Evolutionary conservation across 768 basidiomycete species (phyloP).

Genomic region (Cystobasidium onofrii): DNA sequence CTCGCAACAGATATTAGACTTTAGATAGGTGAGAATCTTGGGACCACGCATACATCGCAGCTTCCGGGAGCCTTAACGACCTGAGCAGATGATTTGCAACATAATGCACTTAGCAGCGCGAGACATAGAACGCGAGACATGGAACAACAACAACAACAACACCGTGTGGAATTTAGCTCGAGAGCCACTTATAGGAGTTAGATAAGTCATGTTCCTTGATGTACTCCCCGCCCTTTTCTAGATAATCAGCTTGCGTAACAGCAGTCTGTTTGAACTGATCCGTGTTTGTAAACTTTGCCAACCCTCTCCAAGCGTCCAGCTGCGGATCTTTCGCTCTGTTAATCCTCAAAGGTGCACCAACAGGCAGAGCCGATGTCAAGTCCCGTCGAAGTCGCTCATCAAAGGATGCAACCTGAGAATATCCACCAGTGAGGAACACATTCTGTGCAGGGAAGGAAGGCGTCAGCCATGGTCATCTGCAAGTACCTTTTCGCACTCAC

Average conservation of each 20-base stretch:
- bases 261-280: conserved; percentile 53
- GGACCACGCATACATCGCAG: no score
- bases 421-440: conserved; percentile 77
- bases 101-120: no score
- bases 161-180: background rate
- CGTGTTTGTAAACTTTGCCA: conserved; percentile 60
- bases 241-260: conserved; percentile 72
- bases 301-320: conserved; percentile 82
- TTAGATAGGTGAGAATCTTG: no score
- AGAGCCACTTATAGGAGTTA: conserved; percentile 54
- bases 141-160: background rate
- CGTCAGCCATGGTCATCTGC: no score
- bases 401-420: conserved; percentile 66
- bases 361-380: conserved; percentile 76
- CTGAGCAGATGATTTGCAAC: no score
- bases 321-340: conserved; percentile 58
- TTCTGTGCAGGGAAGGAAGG: conserved; percentile 60
- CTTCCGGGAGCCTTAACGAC: no score
- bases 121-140: no score
- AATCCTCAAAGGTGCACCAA: conserved; percentile 65
- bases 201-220: conserved; percentile 86
- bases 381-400: conserved; percentile 59
- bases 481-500: no score
- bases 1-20: no score
- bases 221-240: conserved; percentile 80